Percentiles rank a stretch among this genome's conserved stretches.
These are phyloP conservation scores for Zymoseptoria ardabiliae DNA, from an alignment of 2,329 filamentous ascomycete species.

Conservation along the genomic window DNA sequence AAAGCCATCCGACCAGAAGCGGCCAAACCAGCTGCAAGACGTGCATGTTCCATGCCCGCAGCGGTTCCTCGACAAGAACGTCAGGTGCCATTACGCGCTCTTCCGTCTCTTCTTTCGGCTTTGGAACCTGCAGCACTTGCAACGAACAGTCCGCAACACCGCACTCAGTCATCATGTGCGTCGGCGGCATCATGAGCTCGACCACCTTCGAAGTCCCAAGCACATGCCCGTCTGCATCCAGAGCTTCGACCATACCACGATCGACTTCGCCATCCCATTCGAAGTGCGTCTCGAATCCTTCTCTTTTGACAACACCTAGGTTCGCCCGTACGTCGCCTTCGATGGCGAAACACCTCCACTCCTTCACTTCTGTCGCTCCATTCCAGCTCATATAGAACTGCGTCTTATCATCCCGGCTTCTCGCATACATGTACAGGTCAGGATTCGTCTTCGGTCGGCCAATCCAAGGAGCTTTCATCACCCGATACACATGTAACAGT, in stretches of 20 bases:
- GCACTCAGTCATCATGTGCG: not conserved
- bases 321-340: not conserved
- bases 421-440: not conserved
- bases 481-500: constrained; percentile 31
- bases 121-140: not conserved
- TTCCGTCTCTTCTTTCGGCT: not conserved
- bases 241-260: constrained; percentile 2
- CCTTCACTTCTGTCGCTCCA: constrained; percentile 33
- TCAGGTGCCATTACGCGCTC: not conserved
- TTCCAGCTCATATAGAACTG: constrained; percentile 28
- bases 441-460: not conserved
- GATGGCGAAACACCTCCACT: constrained; percentile 20
- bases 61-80: not conserved
- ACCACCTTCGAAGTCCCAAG: not conserved
- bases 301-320: not conserved
- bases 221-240: constrained; percentile 1
- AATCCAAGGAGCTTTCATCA: constrained; percentile 26
- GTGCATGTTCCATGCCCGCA: not conserved
- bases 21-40: not conserved
- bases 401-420: not conserved
- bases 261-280: not conserved
- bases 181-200: not conserved
- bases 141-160: not conserved
- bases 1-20: not conserved
- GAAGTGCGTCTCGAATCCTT: constrained; percentile 7